These are phyloP conservation scores for Fragaria ananassa DNA, from an alignment of 306 rosid genomes.

Conservation along the genomic window DNA sequence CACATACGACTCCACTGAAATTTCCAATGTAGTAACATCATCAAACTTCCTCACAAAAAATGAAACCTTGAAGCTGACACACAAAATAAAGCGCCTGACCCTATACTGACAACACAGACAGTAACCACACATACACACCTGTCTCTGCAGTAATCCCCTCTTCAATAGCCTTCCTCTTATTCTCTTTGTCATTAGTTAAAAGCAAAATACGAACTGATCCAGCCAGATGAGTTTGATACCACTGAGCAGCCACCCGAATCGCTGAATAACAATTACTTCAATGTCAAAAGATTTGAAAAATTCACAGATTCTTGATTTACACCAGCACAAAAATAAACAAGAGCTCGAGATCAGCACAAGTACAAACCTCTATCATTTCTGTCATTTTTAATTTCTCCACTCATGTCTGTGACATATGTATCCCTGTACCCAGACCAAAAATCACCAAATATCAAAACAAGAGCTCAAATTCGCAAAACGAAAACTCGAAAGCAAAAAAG, in stretches of 20 bases:
- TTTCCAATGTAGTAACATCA: conserved; percentile 22
- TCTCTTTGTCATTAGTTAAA: conserved; percentile 85
- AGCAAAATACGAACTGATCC: conserved; percentile 66
- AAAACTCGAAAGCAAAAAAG: not conserved
- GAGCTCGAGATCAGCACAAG: conserved; percentile 6
- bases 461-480: not conserved
- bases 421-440: conserved; percentile 47
- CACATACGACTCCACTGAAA: conserved; percentile 84
- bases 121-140: conserved; percentile 41
- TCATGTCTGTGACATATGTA: conserved; percentile 83
- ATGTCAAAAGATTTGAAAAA: conserved; percentile 24
- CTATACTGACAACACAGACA: not conserved
- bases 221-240: conserved; percentile 96
- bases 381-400: conserved; percentile 87
- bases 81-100: not conserved
- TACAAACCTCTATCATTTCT: conserved; percentile 95
- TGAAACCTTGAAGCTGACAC: not conserved
- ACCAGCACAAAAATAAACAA: not conserved
- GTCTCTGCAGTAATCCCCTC: conserved; percentile 94
- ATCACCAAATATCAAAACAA: not conserved
- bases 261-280: conserved; percentile 51
- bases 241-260: conserved; percentile 86
- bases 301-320: not conserved
- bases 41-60: not conserved
- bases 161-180: conserved; percentile 80